Conservation (phyloP, 208 protist species). For the Acanthamoeba rhysodes region DNA sequence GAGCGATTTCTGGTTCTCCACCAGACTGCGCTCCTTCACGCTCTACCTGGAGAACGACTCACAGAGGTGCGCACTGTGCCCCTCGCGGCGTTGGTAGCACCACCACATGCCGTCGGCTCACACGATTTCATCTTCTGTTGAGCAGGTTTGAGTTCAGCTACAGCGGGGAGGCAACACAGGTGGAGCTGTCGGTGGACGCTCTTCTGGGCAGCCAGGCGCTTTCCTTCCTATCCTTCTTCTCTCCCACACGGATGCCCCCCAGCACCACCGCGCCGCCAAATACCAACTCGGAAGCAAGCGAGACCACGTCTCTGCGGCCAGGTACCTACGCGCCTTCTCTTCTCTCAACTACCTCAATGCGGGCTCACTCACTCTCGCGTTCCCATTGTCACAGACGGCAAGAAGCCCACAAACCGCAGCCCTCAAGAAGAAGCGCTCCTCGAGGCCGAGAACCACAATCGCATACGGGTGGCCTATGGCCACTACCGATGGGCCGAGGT, state of each 20-base stretch:
- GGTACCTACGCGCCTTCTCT: neutral
- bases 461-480: neutral
- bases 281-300: neutral
- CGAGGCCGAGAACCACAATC: neutral
- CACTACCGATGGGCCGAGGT: constrained; percentile 34
- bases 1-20: constrained; percentile 11
- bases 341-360: neutral
- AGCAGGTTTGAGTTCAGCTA: neutral
- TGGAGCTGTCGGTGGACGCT: neutral
- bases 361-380: too few species aligned
- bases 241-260: neutral
- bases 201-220: neutral
- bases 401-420: neutral
- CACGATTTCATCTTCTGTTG: neutral
- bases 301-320: neutral
- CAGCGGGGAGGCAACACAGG: neutral
- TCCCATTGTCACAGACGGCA: neutral
- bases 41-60: constrained; percentile 16
- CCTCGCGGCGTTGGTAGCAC: neutral
- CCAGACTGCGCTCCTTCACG: neutral
- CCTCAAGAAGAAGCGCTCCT: neutral
- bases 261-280: neutral
- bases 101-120: too few species aligned
- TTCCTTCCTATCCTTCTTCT: constrained; percentile 7
- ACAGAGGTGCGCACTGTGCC: neutral